A percentile compares a stretch with the other conserved stretches of the same genome.
Evolutionary conservation across 352 stramenopile genomes (phyloP).

Genomic region (Saprolegnia parasitica): DNA sequence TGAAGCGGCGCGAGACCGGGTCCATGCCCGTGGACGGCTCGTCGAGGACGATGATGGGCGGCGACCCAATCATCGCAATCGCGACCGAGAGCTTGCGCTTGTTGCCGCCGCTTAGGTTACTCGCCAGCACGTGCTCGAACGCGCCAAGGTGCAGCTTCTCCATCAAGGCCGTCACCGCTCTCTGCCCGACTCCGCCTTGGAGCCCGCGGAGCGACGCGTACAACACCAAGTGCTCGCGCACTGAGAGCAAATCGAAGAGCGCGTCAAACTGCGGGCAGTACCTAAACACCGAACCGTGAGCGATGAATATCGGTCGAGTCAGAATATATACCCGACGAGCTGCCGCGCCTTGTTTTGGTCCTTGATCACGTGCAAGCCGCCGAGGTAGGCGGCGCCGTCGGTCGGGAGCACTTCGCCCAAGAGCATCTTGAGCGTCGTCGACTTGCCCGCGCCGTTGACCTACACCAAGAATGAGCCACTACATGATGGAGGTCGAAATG

Average conservation of each 20-base stretch:
- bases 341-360: conserved; percentile 66
- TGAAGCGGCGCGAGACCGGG: conserved; percentile 77
- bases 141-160: conserved; percentile 48
- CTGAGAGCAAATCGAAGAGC: conserved; percentile 93
- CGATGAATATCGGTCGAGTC: no score
- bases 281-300: no score
- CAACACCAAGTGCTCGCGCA: conserved; percentile 93
- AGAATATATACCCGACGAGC: conserved; percentile 76
- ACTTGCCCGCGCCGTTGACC: conserved; percentile 94
- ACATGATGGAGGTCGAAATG: neutral
- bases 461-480: conserved; percentile 1
- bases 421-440: conserved; percentile 94
- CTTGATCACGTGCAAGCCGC: conserved; percentile 67
- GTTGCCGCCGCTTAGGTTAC: conserved; percentile 89
- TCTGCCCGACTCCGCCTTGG: conserved; percentile 29
- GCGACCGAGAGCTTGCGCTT: conserved; percentile 98
- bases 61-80: conserved; percentile 95
- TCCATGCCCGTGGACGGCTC: conserved; percentile 93
- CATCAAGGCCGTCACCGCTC: conserved; percentile 45
- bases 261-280: conserved; percentile 93
- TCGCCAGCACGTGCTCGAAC: conserved; percentile 65
- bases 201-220: conserved; percentile 92
- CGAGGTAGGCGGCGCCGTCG: conserved; percentile 43
- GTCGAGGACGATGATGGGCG: conserved; percentile 93
- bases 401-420: conserved; percentile 40